A percentile compares a stretch with the other conserved stretches of the same genome.
phyloP scores from a whole-genome alignment of 2,329 filamentous ascomycete genomes.

The Colletotrichum limetticola region DNA sequence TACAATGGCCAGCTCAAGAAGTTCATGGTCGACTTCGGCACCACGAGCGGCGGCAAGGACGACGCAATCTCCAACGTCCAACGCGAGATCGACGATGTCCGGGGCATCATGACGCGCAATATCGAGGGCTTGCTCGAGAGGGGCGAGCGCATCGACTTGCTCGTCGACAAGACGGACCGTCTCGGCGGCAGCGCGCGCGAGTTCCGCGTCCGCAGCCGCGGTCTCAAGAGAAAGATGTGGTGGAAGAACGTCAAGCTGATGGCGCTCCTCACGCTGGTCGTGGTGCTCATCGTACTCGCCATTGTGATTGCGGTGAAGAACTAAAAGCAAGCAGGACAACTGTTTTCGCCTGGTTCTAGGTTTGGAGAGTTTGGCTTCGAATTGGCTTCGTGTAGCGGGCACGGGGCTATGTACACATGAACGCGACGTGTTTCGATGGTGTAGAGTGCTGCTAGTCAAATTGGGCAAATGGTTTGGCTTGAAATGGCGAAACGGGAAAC shows the following conservation, averaged over 20 bases:
- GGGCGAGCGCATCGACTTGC: constrained; percentile 90
- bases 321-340: constrained; percentile 23
- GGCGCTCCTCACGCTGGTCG: constrained; percentile 78
- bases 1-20: constrained; percentile 85
- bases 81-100: constrained; percentile 90
- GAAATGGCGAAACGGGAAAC: constrained; percentile 33
- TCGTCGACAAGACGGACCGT: constrained; percentile 97
- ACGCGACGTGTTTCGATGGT: constrained; percentile 7
- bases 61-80: constrained; percentile 88
- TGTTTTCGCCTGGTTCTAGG: background rate
- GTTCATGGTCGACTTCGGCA: constrained; percentile 87
- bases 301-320: constrained; percentile 66
- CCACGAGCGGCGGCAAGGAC: constrained; percentile 77
- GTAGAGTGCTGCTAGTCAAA: constrained; percentile 20
- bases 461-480: constrained; percentile 24
- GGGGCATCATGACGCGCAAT: constrained; percentile 95
- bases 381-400: background rate
- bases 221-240: constrained; percentile 95
- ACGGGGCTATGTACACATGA: constrained; percentile 2
- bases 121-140: constrained; percentile 90
- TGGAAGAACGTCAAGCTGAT: constrained; percentile 99
- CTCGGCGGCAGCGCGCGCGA: constrained; percentile 89
- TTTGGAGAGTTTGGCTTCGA: background rate
- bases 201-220: constrained; percentile 87
- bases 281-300: constrained; percentile 67